Conservation (phyloP, 1,139 yeast species). For the Torulaspora pretoriensis region DNA sequence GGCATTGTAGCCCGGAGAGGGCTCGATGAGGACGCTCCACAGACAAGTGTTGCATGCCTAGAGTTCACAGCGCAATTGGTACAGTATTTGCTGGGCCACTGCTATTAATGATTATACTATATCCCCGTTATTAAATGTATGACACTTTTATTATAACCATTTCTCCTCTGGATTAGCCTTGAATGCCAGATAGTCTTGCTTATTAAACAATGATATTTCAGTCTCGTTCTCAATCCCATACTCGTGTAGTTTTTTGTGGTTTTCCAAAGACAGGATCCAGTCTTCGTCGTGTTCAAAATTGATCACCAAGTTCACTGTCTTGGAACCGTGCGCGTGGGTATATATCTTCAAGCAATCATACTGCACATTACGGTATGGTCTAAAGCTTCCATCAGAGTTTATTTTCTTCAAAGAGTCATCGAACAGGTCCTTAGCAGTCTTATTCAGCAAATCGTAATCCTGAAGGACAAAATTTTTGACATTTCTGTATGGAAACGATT, state of each 20-base stretch:
- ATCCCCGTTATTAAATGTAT: slow-evolving; percentile 5
- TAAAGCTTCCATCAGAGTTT: slow-evolving; percentile 59
- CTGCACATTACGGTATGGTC: slow-evolving; percentile 78
- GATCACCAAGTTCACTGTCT: slow-evolving; percentile 87
- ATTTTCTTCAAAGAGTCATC: slow-evolving; percentile 49
- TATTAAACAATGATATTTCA: slow-evolving; percentile 75
- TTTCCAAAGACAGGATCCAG: slow-evolving; percentile 55
- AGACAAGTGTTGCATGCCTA: slow-evolving; percentile 31
- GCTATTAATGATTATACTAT: slow-evolving; percentile 4
- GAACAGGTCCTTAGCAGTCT: slow-evolving; percentile 63
- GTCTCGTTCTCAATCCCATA: slow-evolving; percentile 86
- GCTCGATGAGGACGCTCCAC: slow-evolving; percentile 33
- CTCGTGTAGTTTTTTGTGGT: slow-evolving; percentile 49
- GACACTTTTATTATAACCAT: slow-evolving; percentile 50
- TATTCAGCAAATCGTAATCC: slow-evolving; percentile 64
- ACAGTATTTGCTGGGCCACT: slow-evolving; percentile 17
- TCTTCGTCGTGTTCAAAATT: slow-evolving; percentile 70
- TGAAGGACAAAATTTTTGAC: slow-evolving; percentile 75
- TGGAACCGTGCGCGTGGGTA: slow-evolving; percentile 92
- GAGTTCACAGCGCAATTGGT: slow-evolving; percentile 30
- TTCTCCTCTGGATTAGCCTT: slow-evolving; percentile 84
- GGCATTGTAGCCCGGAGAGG: slow-evolving; percentile 70
- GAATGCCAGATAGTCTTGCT: slow-evolving; percentile 59
- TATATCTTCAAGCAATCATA: slow-evolving; percentile 80
- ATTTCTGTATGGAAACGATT: slow-evolving; percentile 89